Percentiles rank a stretch among this genome's conserved stretches.
phyloP scores from a whole-genome alignment of 2,329 filamentous ascomycete species.

The Diaporthe sp. region DNA sequence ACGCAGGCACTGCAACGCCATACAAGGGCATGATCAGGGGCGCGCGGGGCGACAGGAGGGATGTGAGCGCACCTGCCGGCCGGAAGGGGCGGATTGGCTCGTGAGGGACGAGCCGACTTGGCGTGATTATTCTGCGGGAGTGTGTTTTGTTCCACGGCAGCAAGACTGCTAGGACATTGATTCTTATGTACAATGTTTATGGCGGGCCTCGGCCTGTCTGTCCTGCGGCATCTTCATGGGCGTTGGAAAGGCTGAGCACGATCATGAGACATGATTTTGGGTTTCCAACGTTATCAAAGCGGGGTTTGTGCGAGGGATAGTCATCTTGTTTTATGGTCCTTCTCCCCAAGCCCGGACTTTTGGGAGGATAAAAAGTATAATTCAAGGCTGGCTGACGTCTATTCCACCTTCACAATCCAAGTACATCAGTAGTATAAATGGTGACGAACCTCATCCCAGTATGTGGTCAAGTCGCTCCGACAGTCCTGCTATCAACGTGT shows the following conservation, averaged over 20 bases:
- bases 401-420: neutral
- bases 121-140: neutral
- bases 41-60: slow-evolving; percentile 50
- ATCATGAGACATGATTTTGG: slow-evolving; percentile 23
- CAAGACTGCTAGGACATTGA: slow-evolving; percentile 2
- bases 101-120: neutral
- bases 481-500: neutral
- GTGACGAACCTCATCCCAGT: neutral
- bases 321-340: neutral
- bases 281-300: slow-evolving; percentile 1
- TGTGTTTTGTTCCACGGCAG: neutral
- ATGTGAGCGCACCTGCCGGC: slow-evolving; percentile 57
- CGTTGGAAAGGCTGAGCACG: slow-evolving; percentile 25
- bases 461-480: neutral
- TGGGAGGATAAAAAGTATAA: neutral
- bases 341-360: neutral
- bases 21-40: slow-evolving; percentile 67
- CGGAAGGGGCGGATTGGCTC: slow-evolving; percentile 32
- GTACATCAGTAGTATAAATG: neutral
- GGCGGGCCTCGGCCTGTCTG: neutral
- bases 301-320: neutral
- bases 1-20: slow-evolving; percentile 70
- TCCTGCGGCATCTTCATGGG: slow-evolving; percentile 30
- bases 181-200: slow-evolving; percentile 5
- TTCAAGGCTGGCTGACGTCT: neutral